phyloP scores from a whole-genome alignment of 805 yeast genomes.

The Yarrowia sp. region DNA sequence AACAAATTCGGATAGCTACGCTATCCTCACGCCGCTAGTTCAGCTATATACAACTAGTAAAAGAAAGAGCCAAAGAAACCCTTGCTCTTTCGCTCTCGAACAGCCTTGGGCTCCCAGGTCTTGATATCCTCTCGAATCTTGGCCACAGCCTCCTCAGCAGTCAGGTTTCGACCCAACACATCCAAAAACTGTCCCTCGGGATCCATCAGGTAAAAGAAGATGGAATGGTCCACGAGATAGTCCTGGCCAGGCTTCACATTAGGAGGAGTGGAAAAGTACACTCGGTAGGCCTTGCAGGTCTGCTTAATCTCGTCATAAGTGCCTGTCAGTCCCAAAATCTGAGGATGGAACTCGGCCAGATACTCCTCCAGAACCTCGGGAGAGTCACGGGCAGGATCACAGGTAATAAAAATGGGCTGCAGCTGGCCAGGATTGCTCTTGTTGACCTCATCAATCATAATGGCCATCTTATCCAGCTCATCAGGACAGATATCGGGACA shows the following conservation, averaged over 20 bases:
- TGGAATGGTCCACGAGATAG: conserved; percentile 94
- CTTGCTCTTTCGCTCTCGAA: conserved; percentile 47
- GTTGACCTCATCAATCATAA: conserved; percentile 62
- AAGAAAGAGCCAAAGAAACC: conserved; percentile 16
- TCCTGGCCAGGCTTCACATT: conserved; percentile 94
- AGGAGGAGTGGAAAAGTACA: conserved; percentile 96
- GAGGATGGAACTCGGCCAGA: conserved; percentile 83
- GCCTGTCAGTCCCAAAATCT: conserved; percentile 88
- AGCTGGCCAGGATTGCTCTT: conserved; percentile 42
- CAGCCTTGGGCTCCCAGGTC: conserved; percentile 68
- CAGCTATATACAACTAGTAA: conserved; percentile 24
- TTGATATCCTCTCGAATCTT: conserved; percentile 73
- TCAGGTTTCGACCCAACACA: conserved; percentile 88
- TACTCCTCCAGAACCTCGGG: conserved; percentile 83
- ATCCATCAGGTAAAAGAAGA: conserved; percentile 95
- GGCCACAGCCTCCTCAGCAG: conserved; percentile 69
- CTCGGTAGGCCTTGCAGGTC: conserved; percentile 85
- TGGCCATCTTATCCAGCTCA: conserved; percentile 87
- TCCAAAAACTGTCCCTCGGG: conserved; percentile 96
- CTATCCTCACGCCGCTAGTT: conserved; percentile 23
- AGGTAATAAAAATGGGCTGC: conserved; percentile 89
- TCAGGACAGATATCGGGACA: conserved; percentile 99
- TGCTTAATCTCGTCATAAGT: conserved; percentile 78
- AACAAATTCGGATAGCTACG: no score
- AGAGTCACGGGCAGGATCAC: conserved; percentile 94